Base-by-base conservation (phyloP, 768 basidiomycete species). In the Auriscalpium vulgare region DNA sequence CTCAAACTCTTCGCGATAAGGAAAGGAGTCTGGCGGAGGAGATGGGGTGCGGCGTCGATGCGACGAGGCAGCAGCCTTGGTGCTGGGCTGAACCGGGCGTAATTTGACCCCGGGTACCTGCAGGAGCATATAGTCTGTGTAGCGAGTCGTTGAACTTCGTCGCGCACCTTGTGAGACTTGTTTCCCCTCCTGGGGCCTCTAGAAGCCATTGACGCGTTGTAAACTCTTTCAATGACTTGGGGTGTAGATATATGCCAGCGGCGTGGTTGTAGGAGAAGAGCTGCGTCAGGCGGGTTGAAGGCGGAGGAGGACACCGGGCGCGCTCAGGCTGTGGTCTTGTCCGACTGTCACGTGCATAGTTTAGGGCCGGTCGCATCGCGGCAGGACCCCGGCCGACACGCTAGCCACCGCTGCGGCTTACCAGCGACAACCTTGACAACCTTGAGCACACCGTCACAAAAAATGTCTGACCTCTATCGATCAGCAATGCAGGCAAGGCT, bases 31-130 rank as follows among this genome's bases (percentile, higher is more conserved):
- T 79, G 76, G 59, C 76, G 65, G 49, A 10, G 59, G 47, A 10
- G 65, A 64, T 17, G 56, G 62, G 52, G 70, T 57, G 45, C 67
- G 65, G 56, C 65, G 64, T 59, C 56, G 65, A 58, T 49, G 70
- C 62, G 48, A 71, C 65, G 46, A 51, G 16, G 48, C 21, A 21
- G 21, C 37, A 9, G 52, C 45, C 7, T 54, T 43, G 40, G 40
- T 63, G 34, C 68, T 58, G 37, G 69, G 68, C 55, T 75, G 76
- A 11, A 81, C 82, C 3, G 88, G 88, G 17, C 89, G 82, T 58
- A 91, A 78, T 60, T 85, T 89, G 59, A 91, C 89, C 73, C 86
- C 87, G 2, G 89, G 88, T 14, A 91, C 88, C 88, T 91, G 57
- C 2, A 17, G 8, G 52, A 29, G 29, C 29, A 29, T 29, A 29